Evolutionary conservation across 306 rosid genomes (phyloP).

Genomic region (Dalbergia cultrata): DNA sequence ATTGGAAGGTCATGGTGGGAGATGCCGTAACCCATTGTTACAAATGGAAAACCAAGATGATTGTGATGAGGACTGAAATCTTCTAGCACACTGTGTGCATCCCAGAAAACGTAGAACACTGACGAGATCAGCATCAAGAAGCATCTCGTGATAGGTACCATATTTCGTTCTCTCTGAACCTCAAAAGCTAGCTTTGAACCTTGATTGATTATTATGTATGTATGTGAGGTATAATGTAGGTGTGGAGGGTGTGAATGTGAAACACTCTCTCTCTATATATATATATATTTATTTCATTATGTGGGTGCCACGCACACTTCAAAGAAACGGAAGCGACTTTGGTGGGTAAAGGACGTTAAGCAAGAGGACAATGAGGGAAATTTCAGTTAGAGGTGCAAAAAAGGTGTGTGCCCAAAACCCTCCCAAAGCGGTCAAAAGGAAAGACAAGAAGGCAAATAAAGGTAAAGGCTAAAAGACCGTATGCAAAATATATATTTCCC

Average conservation of each 20-base stretch:
- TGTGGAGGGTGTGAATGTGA: not conserved
- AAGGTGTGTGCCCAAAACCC: not conserved
- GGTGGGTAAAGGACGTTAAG: constrained; percentile 12
- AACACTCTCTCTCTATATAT: not conserved
- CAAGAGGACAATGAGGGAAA: constrained; percentile 37
- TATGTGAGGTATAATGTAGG: not conserved
- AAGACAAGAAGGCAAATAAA: not conserved
- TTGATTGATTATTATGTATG: not conserved
- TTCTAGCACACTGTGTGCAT: not conserved
- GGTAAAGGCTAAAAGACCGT: not conserved
- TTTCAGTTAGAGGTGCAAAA: not conserved
- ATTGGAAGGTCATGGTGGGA: constrained; percentile 39
- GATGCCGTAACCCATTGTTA: constrained; percentile 25
- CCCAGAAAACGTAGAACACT: constrained; percentile 40
- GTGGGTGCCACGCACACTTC: not conserved
- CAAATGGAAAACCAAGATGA: not conserved
- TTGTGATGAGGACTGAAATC: constrained; percentile 18
- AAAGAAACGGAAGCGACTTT: constrained; percentile 5
- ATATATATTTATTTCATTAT: not conserved
- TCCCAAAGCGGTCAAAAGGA: not conserved
- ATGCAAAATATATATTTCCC: too few species aligned
- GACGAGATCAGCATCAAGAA: constrained; percentile 45
- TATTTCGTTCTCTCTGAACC: not conserved
- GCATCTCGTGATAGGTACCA: constrained; percentile 51
- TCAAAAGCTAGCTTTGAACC: not conserved